Evolutionary conservation across 331 rosid genomes (phyloP), one percentile per base, ranked within the genome.

Genomic region (Prunus yedoensis): DNA sequence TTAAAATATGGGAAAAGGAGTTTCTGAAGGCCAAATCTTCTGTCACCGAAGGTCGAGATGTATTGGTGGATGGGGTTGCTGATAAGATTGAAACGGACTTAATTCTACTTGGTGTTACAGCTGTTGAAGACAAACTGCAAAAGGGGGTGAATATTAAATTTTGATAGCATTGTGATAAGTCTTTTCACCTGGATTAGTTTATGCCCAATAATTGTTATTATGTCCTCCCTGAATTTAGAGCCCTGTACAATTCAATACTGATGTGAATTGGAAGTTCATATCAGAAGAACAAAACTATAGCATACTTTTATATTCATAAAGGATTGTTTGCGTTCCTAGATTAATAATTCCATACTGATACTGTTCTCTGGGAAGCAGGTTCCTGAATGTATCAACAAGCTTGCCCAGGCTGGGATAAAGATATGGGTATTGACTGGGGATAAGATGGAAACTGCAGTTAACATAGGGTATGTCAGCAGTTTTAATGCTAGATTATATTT

Each of bases 381-480:
- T 77, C 93, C 96, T 38, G 95, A 89, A 73, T 90, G 96, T 78
- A 89, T 93, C 35, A 79, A 68, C 56, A 93, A 83, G 80, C 96
- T 93, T 57, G 85, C 86, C 60, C 78, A 23, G 53, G 93, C 98
- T 47, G 90, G 94, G 73, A 91, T 93, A 75, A 93, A 93, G 80
- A 70, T 93, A 84, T 93, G 98, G 98, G 97, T 93, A 51, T 78
- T 93, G 81, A 93, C 98, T 5, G 98, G 98, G 67, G 98, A 93
- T 85, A 93, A 91, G 74, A 91, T 91, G 98, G 98, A 93, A 83
- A 93, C 97, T 75, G 96, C 98, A 10, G 79, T 91, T 68, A 93
- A 93, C 69, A 86, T 91, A 70, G 98, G 98, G 98, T 90, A 86
- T 32, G 72, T n/a, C 3, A 72, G 38, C 63, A 78, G 32, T 49